phyloP scores from a whole-genome alignment of 768 basidiomycete species.

The Lanmaoa pseudosensibilis region DNA sequence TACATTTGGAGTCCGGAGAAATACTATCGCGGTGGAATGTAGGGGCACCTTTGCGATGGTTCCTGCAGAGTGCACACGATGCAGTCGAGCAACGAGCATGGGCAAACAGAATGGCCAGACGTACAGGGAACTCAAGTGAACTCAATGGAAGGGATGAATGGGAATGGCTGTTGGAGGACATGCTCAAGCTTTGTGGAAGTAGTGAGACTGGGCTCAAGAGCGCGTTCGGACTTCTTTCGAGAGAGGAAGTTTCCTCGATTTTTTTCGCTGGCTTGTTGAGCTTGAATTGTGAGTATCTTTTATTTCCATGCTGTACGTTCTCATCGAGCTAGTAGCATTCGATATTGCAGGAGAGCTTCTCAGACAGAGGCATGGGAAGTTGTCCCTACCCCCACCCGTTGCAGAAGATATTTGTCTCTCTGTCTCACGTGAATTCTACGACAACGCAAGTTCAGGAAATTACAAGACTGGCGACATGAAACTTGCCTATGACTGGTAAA shows the following conservation, averaged over 20 bases:
- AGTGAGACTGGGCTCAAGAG: slow-evolving; percentile 65
- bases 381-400: slow-evolving; percentile 47
- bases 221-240: slow-evolving; percentile 76
- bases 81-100: slow-evolving; percentile 71
- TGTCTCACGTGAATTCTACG: slow-evolving; percentile 88
- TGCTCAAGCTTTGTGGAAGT: slow-evolving; percentile 73
- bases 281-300: slow-evolving; percentile 72
- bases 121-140: slow-evolving; percentile 56
- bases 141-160: slow-evolving; percentile 71
- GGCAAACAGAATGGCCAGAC: slow-evolving; percentile 83
- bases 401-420: slow-evolving; percentile 80
- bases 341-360: slow-evolving; percentile 66
- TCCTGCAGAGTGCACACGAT: slow-evolving; percentile 74
- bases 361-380: slow-evolving; percentile 42
- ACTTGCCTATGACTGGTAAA: slow-evolving; percentile 91
- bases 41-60: slow-evolving; percentile 84
- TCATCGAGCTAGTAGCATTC: slow-evolving; percentile 48
- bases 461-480: slow-evolving; percentile 95
- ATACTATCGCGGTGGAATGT: slow-evolving; percentile 87
- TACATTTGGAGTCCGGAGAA: slow-evolving; percentile 93
- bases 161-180: slow-evolving; percentile 87
- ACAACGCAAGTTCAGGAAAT: slow-evolving; percentile 91
- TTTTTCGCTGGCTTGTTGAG: slow-evolving; percentile 86
- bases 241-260: slow-evolving; percentile 72
- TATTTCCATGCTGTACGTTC: not conserved